Evolutionary conservation across 495 filamentous ascomycete genomes (phyloP).

Genomic region (Bathelium albidoporum): DNA sequence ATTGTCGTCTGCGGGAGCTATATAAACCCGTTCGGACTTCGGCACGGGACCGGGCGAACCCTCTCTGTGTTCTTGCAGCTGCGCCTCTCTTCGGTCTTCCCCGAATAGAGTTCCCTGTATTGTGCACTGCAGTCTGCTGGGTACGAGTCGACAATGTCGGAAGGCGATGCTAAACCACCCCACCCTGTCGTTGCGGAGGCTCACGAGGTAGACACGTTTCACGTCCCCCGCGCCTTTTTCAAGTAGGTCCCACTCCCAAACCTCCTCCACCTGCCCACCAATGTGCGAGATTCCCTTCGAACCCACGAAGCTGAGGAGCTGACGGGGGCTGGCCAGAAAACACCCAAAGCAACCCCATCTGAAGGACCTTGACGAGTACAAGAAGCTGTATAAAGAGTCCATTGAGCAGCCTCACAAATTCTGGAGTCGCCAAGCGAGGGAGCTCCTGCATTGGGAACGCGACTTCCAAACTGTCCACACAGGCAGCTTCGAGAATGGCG

Average conservation of each 20-base stretch:
- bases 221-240: slow-evolving; percentile 50
- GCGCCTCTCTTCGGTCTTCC: neutral
- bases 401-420: slow-evolving; percentile 85
- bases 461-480: slow-evolving; percentile 86
- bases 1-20: neutral
- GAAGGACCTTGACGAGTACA: slow-evolving; percentile 71
- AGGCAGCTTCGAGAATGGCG: slow-evolving; percentile 69
- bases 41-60: neutral
- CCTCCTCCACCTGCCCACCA: neutral
- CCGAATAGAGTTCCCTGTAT: too few relatives aligned
- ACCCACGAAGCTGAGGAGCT: too few relatives aligned
- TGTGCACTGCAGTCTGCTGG: neutral
- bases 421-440: slow-evolving; percentile 77
- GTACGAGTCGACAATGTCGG: slow-evolving; percentile 48
- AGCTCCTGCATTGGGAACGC: slow-evolving; percentile 78
- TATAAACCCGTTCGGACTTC: neutral
- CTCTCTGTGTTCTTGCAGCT: neutral
- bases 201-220: slow-evolving; percentile 75
- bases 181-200: slow-evolving; percentile 70
- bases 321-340: slow-evolving; percentile 39
- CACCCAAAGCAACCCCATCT: slow-evolving; percentile 60
- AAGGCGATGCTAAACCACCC: slow-evolving; percentile 43
- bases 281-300: neutral
- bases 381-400: slow-evolving; percentile 89
- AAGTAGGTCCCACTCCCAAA: slow-evolving; percentile 39